phyloP scores from a whole-genome alignment of 2,329 filamentous ascomycete genomes.

The Fonsecaea pedrosoi region DNA sequence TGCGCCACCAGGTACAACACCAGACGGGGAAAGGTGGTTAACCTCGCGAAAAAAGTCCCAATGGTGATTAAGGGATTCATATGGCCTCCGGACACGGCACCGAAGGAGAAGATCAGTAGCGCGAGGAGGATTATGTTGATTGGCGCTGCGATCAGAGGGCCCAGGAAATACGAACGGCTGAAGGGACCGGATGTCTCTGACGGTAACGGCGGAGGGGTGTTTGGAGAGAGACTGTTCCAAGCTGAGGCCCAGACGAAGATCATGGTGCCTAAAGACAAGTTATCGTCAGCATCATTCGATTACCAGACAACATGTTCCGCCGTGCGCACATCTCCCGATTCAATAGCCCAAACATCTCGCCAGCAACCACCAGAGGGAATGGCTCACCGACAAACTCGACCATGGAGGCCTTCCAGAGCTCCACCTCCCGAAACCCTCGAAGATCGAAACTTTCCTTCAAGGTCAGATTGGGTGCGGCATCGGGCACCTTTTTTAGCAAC shows the following conservation, averaged over 20 bases:
- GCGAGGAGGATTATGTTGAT: constrained; percentile 52
- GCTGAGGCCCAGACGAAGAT: constrained; percentile 43
- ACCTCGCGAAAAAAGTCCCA: constrained; percentile 58
- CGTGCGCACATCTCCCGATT: background rate
- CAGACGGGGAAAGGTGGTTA: constrained; percentile 58
- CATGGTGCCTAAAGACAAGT: constrained; percentile 27
- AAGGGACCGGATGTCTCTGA: constrained; percentile 42
- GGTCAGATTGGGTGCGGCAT: constrained; percentile 52
- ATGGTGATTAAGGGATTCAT: constrained; percentile 63
- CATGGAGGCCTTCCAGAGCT: constrained; percentile 52
- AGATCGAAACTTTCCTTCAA: constrained; percentile 47
- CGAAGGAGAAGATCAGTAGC: constrained; percentile 59
- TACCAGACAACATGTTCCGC: background rate
- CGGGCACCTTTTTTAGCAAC: constrained; percentile 46
- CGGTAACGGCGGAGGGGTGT: constrained; percentile 23
- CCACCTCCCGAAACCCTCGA: constrained; percentile 44
- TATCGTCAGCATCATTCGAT: background rate
- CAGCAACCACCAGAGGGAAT: background rate
- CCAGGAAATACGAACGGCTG: constrained; percentile 42
- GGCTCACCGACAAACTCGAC: constrained; percentile 49
- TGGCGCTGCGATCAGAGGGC: constrained; percentile 48
- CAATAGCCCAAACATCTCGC: background rate
- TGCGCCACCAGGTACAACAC: constrained; percentile 58
- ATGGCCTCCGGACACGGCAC: constrained; percentile 59
- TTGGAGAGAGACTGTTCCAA: constrained; percentile 33